phyloP scores from a whole-genome alignment of 176 grass and related monocot genomes.

The Zoysia pacifica region DNA sequence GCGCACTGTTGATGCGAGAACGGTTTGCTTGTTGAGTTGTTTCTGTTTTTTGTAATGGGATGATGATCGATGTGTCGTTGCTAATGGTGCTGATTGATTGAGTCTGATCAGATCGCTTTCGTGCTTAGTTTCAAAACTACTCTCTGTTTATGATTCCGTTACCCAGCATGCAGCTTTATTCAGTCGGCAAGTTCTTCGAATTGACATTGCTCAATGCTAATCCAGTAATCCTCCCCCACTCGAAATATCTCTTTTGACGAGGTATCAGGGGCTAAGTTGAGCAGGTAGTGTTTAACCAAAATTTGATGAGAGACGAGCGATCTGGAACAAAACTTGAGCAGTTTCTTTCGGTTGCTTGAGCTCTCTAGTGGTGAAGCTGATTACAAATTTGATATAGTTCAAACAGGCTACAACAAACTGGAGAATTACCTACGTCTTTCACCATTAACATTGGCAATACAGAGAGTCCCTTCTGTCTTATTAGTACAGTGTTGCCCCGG shows the following conservation, averaged over 20 bases:
- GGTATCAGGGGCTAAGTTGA: too few relatives aligned
- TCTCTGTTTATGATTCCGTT: neutral
- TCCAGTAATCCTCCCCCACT: neutral
- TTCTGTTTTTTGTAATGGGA: constrained; percentile 1
- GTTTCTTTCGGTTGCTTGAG: neutral
- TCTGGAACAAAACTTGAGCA: neutral
- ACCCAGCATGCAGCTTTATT: neutral
- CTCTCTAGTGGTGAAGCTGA: neutral
- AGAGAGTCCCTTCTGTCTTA: neutral
- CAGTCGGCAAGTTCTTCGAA: neutral
- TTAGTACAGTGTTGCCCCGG: neutral
- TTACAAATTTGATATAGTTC: neutral
- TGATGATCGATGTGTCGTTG: neutral
- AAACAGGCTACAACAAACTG: neutral
- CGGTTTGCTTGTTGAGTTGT: neutral
- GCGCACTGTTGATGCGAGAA: neutral
- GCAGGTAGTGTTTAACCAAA: neutral
- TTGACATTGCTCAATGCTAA: neutral
- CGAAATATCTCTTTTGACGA: neutral
- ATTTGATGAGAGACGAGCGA: neutral
- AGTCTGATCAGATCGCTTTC: neutral
- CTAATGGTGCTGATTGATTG: neutral
- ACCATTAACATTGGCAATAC: neutral
- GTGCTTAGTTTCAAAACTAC: neutral
- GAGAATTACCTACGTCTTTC: neutral